phyloP scores from a whole-genome alignment of 371 early-diverging fungal species.

The Apophysomyces variabilis region DNA sequence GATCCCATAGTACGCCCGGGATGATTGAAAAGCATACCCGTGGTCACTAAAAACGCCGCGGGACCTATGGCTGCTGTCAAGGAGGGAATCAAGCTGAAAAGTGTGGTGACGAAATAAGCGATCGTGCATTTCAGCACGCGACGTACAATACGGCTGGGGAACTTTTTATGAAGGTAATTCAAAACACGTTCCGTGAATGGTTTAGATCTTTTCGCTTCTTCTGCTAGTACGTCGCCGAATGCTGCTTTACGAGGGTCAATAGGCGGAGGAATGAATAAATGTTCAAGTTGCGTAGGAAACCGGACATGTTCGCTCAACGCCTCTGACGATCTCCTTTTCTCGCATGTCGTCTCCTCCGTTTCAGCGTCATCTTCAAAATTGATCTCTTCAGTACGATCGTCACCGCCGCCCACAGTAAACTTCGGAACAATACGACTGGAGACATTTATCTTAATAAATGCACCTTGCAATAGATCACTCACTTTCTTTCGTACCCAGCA shows the following conservation, averaged over 20 bases:
- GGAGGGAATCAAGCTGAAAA: conserved; percentile 48
- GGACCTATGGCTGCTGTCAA: conserved; percentile 42
- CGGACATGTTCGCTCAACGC: background rate
- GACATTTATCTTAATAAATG: background rate
- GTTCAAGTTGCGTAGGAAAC: conserved; percentile 1
- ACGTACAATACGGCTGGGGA: conserved; percentile 57
- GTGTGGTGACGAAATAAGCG: conserved; percentile 50
- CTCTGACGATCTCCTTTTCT: background rate
- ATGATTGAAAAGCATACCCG: conserved; percentile 48
- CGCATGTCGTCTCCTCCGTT: background rate
- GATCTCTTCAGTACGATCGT: conserved; percentile 7
- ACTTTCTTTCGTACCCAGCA: background rate
- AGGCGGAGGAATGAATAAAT: conserved; percentile 8
- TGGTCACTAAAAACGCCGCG: conserved; percentile 44
- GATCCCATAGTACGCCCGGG: conserved; percentile 55
- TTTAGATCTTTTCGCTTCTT: background rate
- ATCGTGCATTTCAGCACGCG: conserved; percentile 59
- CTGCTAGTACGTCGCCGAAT: background rate
- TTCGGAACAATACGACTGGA: background rate
- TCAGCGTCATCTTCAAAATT: background rate
- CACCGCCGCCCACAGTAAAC: conserved; percentile 6
- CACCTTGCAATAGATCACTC: background rate
- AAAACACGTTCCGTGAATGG: conserved; percentile 1
- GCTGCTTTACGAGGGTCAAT: background rate
- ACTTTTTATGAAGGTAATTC: conserved; percentile 35